Percentiles rank a stretch among this genome's conserved stretches.
These are phyloP conservation scores for Hsuehochloa calcarea DNA, from an alignment of 176 grass and related monocot species.

Conservation along the genomic window DNA sequence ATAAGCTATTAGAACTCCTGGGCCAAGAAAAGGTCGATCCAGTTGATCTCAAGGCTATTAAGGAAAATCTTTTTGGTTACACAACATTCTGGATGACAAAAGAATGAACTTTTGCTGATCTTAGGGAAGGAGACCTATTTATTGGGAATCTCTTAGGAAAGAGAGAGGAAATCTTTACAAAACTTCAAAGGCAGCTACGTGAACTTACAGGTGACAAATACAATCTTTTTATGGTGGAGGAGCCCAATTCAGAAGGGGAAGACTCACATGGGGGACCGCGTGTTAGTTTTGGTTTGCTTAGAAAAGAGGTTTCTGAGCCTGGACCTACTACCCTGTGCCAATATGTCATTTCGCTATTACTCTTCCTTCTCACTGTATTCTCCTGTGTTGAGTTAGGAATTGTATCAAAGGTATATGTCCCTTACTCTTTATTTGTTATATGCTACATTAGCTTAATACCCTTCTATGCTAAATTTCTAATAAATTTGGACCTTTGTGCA, in stretches of 20 bases:
- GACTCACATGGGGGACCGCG: too few species aligned
- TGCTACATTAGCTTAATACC: conserved; percentile 31
- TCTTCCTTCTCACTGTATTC: conserved; percentile 84
- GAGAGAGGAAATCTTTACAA: conserved; percentile 82
- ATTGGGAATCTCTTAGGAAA: conserved; percentile 82
- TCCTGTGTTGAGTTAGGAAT: conserved; percentile 91
- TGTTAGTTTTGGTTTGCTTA: too few species aligned
- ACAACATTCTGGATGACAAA: too few species aligned
- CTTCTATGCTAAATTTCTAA: background rate
- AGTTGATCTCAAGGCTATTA: conserved; percentile 37
- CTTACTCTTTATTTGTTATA: conserved; percentile 26
- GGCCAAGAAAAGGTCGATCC: conserved; percentile 88
- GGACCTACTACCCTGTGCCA: conserved; percentile 90
- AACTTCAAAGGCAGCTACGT: conserved; percentile 61
- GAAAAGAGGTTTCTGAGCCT: conserved; percentile 92
- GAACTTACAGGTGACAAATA: conserved; percentile 86
- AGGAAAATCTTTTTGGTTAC: too few species aligned
- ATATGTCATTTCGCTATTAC: conserved; percentile 91
- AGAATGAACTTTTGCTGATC: too few species aligned
- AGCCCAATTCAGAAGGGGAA: too few species aligned
- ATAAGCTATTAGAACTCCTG: conserved; percentile 86
- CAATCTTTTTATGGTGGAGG: conserved; percentile 87
- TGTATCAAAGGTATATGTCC: conserved; percentile 74
- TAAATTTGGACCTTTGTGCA: too few species aligned
- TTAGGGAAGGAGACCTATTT: conserved; percentile 64